These are phyloP conservation scores for Beauveria scarabaeidicola DNA, from an alignment of 2,329 filamentous ascomycete genomes.

Conservation along the genomic window DNA sequence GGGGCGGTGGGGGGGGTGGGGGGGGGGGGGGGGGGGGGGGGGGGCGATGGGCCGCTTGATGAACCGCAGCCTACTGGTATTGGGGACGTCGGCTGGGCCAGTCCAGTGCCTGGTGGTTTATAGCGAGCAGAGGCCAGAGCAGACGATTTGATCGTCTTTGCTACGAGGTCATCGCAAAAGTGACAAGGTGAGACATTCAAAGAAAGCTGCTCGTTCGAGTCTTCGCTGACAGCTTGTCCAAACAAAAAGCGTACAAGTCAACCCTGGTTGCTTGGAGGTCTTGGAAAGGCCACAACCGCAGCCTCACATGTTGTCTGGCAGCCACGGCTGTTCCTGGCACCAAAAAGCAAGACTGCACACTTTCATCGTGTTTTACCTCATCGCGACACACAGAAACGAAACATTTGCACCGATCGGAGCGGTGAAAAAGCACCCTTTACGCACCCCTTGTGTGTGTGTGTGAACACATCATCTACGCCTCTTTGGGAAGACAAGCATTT, in stretches of 20 bases:
- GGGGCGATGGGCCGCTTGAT: neutral
- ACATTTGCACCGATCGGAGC: conserved; percentile 7
- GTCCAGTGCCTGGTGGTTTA: too few species aligned
- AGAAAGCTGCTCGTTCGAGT: neutral
- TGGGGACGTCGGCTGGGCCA: neutral
- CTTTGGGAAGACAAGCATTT: neutral
- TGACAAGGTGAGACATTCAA: conserved; percentile 4
- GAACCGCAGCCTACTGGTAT: neutral
- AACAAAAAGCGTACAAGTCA: too few species aligned
- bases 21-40: neutral
- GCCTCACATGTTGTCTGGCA: neutral
- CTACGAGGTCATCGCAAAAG: neutral
- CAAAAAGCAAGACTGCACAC: conserved; percentile 1
- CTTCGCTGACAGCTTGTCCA: neutral
- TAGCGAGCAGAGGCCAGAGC: neutral
- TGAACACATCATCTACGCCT: neutral
- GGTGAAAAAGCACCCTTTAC: neutral
- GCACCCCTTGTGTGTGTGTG: neutral
- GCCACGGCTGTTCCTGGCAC: conserved; percentile 6
- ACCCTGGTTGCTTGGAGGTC: too few species aligned
- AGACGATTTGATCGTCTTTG: too few species aligned
- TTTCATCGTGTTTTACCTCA: conserved; percentile 10
- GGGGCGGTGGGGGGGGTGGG: too few species aligned
- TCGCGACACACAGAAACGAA: conserved; percentile 11
- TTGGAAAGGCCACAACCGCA: neutral